Base-by-base conservation (phyloP, 108 stramenopile species). In the Schizochytrium sp. region DNA sequence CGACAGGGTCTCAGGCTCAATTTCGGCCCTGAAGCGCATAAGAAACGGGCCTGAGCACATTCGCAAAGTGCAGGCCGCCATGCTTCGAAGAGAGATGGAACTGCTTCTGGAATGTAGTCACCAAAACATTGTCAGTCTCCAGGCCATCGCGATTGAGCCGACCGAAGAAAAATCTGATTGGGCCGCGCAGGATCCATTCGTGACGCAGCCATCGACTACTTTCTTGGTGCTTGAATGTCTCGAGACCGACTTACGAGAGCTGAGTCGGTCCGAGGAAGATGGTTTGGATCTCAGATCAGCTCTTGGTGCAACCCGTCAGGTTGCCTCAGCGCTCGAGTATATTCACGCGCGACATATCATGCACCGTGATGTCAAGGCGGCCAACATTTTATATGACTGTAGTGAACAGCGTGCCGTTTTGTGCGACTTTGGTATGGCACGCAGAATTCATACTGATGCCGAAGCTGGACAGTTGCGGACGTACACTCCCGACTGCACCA, bases 401-500 rank as follows among this genome's bases (percentile, higher is more conserved):
- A 69, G 0, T 14, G 63, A 8, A 41, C 18, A 6, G 21, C 63
- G 63, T 8, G 63, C 41, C 14, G 63, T 69, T 28, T 23, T 69
- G 1, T 69, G 63, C 41, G 63, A 69, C 63, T 69, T 69, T 69
- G 63, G 63, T 12, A 16, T 8, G 63, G 63, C 63, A 12, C 63
- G 63, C 41, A 69, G 8, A 69, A 28, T 69, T 14, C 2, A 34
- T 34, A 34, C 34, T 34, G 34, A 34, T 34, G 34, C 34, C 34
- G 34, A 34, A 34, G 34, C 34, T 34, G 34, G 34, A 34, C 34
- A 34, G 1, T 34, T 34, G 34, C 34, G 63, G 14, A 23, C 63
- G 90, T 69, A 69, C 41, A 97, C 98, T 8, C 94, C 93, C 87
- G 94, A 95, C 59, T 97, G 97, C 8, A 95, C 97, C 87, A 98